phyloP scores from a whole-genome alignment of 2,329 filamentous ascomycete genomes.

The Diaporthe aspalathi region DNA sequence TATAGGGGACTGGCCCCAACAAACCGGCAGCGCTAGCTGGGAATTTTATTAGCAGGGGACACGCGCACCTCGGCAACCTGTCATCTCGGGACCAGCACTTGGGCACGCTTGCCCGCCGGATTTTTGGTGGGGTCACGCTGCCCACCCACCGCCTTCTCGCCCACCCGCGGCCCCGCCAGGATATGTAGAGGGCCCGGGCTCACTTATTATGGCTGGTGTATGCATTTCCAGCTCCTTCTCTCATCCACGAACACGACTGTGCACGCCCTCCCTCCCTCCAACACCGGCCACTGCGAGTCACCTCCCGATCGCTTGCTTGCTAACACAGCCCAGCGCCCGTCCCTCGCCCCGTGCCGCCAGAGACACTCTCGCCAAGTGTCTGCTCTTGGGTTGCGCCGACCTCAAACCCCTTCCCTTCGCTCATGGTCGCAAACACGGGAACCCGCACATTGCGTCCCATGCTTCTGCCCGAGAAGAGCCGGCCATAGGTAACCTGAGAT shows the following conservation, averaged over 20 bases:
- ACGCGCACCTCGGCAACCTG: constrained; percentile 33
- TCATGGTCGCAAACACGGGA: constrained; percentile 18
- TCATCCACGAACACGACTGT: not conserved
- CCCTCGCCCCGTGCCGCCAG: constrained; percentile 11
- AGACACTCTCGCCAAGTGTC: not conserved
- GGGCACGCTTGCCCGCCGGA: not conserved
- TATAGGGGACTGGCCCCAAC: constrained; percentile 30
- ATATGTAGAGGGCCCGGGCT: not conserved
- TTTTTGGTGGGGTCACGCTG: constrained; percentile 31
- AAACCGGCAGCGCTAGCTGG: constrained; percentile 28
- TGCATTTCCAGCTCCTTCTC: constrained; percentile 1
- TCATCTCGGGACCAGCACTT: constrained; percentile 18
- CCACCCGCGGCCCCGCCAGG: not conserved
- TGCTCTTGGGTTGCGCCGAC: constrained; percentile 19
- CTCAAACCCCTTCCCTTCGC: not conserved
- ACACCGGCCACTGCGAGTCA: not conserved
- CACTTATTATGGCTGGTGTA: constrained; percentile 13
- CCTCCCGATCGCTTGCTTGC: constrained; percentile 10
- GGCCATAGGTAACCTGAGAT: not conserved
- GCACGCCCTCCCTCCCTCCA: constrained; percentile 3
- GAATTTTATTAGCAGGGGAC: constrained; percentile 5
- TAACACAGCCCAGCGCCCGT: not conserved
- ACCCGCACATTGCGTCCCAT: not conserved
- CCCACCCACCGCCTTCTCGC: constrained; percentile 30
- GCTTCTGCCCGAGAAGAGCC: not conserved